These are phyloP conservation scores for Trametes villosa DNA, from an alignment of 768 basidiomycete genomes.

Conservation along the genomic window DNA sequence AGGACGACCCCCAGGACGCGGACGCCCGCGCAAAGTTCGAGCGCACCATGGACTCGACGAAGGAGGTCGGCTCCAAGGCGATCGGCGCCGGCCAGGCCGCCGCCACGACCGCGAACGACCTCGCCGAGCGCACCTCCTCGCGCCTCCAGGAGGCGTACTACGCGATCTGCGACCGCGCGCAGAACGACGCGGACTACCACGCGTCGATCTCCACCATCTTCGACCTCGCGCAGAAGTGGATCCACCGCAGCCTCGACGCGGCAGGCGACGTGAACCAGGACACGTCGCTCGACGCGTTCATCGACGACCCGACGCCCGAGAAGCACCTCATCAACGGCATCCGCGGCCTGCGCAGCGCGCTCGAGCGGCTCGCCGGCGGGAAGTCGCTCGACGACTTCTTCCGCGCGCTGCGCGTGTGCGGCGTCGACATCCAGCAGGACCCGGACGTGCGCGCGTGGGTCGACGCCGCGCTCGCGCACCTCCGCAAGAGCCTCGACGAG, in stretches of 20 bases:
- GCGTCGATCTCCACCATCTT: conserved; percentile 62
- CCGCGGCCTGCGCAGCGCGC: conserved; percentile 39
- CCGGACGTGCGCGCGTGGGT: conserved; percentile 56
- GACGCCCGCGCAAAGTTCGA: conserved; percentile 63
- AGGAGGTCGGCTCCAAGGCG: conserved; percentile 55
- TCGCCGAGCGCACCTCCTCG: conserved; percentile 44
- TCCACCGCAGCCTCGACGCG: conserved; percentile 54
- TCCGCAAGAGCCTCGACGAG: conserved; percentile 51
- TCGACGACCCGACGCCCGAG: conserved; percentile 65
- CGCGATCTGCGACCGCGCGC: conserved; percentile 65
- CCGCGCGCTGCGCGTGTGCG: conserved; percentile 45
- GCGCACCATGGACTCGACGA: conserved; percentile 68
- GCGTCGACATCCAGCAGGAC: conserved; percentile 57
- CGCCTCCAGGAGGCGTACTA: conserved; percentile 57
- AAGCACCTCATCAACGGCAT: conserved; percentile 63
- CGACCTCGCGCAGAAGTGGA: conserved; percentile 57
- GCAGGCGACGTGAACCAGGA: conserved; percentile 48
- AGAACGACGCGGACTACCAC: conserved; percentile 62
- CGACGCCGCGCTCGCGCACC: conserved; percentile 53
- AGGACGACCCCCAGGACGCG: conserved; percentile 45
- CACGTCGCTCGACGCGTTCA: conserved; percentile 56
- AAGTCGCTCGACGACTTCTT: conserved; percentile 56
- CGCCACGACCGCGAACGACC: conserved; percentile 47
- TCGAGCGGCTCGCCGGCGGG: conserved; percentile 57
- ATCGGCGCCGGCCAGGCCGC: conserved; percentile 58